Evolutionary conservation across 345 rosid species (phyloP).

Genomic region (Bruguiera gymnorhiza): DNA sequence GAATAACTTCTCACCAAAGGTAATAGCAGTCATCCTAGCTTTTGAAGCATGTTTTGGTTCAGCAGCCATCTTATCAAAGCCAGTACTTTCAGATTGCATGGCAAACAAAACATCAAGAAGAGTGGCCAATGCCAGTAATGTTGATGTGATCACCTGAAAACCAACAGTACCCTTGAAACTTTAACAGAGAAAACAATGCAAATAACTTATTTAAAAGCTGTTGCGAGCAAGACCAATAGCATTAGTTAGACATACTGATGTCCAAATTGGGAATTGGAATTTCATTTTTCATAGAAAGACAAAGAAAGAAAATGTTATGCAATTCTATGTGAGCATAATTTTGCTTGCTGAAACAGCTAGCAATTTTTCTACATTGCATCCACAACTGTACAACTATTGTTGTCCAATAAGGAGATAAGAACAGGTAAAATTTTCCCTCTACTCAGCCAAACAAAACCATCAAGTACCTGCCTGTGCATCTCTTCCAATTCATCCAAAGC

Average conservation of each 20-base stretch:
- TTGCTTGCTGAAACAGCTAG: no score
- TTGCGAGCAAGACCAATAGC: background rate
- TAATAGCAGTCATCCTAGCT: conserved; percentile 66
- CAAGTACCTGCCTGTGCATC: conserved; percentile 86
- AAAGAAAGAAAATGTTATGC: no score
- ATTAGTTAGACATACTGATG: no score
- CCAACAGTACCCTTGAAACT: conserved; percentile 15
- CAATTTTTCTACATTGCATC: no score
- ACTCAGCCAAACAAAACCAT: conserved; percentile 8
- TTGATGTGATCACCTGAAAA: conserved; percentile 74
- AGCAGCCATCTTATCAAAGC: conserved; percentile 46
- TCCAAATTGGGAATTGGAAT: no score
- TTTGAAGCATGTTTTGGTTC: conserved; percentile 68
- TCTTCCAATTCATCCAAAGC: conserved; percentile 87
- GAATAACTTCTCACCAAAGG: conserved; percentile 77
- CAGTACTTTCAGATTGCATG: conserved; percentile 49
- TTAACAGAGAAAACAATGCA: background rate
- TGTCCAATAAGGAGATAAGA: no score
- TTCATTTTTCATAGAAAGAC: no score
- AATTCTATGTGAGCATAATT: no score
- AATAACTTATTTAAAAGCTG: background rate
- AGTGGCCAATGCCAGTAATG: conserved; percentile 81
- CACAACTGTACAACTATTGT: no score
- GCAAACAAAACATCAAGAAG: conserved; percentile 71
- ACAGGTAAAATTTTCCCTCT: background rate